Percentiles rank a stretch among this genome's conserved stretches.
phyloP scores from a whole-genome alignment of 2,329 filamentous ascomycete genomes.

The Phaeophleospora eucalypticola region DNA sequence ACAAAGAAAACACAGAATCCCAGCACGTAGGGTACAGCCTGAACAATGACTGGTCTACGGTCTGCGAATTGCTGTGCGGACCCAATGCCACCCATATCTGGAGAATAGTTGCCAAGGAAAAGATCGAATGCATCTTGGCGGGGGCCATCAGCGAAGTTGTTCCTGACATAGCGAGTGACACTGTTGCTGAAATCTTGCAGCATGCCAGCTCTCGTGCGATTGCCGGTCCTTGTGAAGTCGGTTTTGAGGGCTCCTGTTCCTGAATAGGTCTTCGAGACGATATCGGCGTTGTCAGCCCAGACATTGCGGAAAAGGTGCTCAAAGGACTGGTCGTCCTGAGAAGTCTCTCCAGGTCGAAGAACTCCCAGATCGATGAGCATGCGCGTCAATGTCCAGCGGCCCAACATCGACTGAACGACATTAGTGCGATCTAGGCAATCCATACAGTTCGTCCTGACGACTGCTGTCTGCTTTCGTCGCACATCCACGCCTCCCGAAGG shows the following conservation, averaged over 20 bases:
- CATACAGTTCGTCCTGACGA: conserved; percentile 98
- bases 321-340: conserved; percentile 75
- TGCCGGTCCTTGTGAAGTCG: conserved; percentile 90
- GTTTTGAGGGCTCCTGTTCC: conserved; percentile 97
- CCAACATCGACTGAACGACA: conserved; percentile 95
- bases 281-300: conserved; percentile 97
- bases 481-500: conserved; percentile 76
- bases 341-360: conserved; percentile 69
- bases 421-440: conserved; percentile 97
- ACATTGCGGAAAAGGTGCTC: conserved; percentile 92
- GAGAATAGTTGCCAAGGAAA: conserved; percentile 82
- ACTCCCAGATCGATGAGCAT: conserved; percentile 83
- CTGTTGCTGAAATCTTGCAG: conserved; percentile 86
- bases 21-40: conserved; percentile 88
- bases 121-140: conserved; percentile 93
- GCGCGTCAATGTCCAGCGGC: conserved; percentile 79
- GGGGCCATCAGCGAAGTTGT: conserved; percentile 93
- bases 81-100: conserved; percentile 66
- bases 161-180: conserved; percentile 80
- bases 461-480: conserved; percentile 75
- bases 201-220: conserved; percentile 78
- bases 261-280: conserved; percentile 87
- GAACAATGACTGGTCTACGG: conserved; percentile 77
- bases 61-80: conserved; percentile 76
- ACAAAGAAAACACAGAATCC: conserved; percentile 83